These are phyloP conservation scores for Alternaria triticimaculans DNA, from an alignment of 2,329 filamentous ascomycete species.

Conservation along the genomic window DNA sequence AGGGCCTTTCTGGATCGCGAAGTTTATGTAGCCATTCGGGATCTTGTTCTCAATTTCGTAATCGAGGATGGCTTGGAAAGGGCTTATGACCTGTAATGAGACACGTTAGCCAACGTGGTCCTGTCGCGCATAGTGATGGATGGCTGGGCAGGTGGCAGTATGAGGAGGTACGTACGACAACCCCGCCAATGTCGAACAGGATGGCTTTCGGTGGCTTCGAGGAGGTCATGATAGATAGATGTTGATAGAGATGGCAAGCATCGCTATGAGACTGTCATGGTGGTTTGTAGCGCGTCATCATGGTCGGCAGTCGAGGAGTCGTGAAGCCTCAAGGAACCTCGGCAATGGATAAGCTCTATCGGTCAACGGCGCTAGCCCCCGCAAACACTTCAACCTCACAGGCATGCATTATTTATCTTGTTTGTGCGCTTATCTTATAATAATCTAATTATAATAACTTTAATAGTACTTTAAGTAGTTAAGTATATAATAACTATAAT, in stretches of 20 bases:
- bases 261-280: constrained; percentile 21
- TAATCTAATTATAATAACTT: too few species aligned
- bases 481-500: too few species aligned
- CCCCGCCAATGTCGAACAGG: constrained; percentile 94
- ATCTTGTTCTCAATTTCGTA: constrained; percentile 81
- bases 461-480: too few species aligned
- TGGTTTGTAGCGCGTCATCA: constrained; percentile 23
- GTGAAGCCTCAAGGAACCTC: constrained; percentile 26
- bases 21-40: constrained; percentile 89
- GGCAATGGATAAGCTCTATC: constrained; percentile 29
- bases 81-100: constrained; percentile 75
- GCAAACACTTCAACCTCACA: not conserved
- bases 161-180: constrained; percentile 74
- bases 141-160: not conserved
- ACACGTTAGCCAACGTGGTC: constrained; percentile 1
- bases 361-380: constrained; percentile 22
- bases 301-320: constrained; percentile 12
- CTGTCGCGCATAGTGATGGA: not conserved
- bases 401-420: not conserved
- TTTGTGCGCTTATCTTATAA: too few species aligned
- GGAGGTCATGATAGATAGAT: constrained; percentile 11
- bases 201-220: constrained; percentile 38
- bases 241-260: not conserved
- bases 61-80: constrained; percentile 90
- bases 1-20: constrained; percentile 79